Conservation (phyloP, 2,329 filamentous ascomycete genomes). For the Grosmannia penicillata region DNA sequence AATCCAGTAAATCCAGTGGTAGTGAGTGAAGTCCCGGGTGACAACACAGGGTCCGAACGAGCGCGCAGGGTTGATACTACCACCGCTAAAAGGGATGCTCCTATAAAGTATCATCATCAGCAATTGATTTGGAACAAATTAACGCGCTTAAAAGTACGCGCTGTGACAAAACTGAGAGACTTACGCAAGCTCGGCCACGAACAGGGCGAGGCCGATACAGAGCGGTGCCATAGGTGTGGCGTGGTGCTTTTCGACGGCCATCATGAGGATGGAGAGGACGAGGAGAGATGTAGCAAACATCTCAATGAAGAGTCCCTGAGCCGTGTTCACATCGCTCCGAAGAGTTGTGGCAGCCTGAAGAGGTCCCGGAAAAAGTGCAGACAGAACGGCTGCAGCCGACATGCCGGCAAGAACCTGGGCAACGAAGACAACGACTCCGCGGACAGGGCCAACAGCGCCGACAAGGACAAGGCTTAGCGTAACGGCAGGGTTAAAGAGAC, state of each 20-base stretch:
- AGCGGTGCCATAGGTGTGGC: slow-evolving; percentile 57
- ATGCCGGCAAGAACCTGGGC: slow-evolving; percentile 46
- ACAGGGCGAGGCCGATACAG: slow-evolving; percentile 56
- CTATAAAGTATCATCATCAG: no score
- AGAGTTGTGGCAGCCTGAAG: slow-evolving; percentile 41
- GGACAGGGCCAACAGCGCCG: slow-evolving; percentile 37
- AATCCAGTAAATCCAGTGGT: slow-evolving; percentile 42
- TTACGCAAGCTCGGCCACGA: slow-evolving; percentile 36
- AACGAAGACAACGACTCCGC: slow-evolving; percentile 34
- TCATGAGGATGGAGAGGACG: slow-evolving; percentile 51
- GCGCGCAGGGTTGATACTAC: slow-evolving; percentile 34
- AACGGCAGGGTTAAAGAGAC: slow-evolving; percentile 36
- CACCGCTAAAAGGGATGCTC: slow-evolving; percentile 31
- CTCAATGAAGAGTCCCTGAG: slow-evolving; percentile 51
- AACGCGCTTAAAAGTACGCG: background rate
- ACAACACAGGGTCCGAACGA: slow-evolving; percentile 34
- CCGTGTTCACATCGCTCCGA: slow-evolving; percentile 30
- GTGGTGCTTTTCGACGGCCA: slow-evolving; percentile 60
- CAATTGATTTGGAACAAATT: background rate
- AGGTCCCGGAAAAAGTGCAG: slow-evolving; percentile 41
- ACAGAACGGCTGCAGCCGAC: slow-evolving; percentile 40
- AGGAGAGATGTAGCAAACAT: slow-evolving; percentile 50
- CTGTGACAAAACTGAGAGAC: no score
- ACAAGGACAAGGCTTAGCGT: slow-evolving; percentile 43
- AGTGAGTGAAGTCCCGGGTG: slow-evolving; percentile 22